Conservation (phyloP, 78 protist genomes). For the Dictyostelium purpureum region DNA sequence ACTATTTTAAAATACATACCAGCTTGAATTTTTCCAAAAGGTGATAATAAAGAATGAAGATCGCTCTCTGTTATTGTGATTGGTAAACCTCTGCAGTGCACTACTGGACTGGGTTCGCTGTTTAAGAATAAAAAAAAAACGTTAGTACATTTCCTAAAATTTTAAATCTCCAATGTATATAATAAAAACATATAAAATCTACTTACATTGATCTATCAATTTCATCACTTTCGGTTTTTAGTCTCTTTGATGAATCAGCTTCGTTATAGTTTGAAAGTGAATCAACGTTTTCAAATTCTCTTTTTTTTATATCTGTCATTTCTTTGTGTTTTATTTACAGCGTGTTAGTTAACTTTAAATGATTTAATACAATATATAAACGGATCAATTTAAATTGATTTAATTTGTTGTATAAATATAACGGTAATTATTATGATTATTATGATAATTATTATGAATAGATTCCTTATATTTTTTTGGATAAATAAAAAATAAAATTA, state of each 20-base stretch:
- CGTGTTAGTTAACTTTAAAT: too few relatives aligned
- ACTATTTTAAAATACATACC: slow-evolving; percentile 15
- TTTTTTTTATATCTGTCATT: not conserved
- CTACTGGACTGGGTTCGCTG: slow-evolving; percentile 50
- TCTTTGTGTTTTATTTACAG: not conserved
- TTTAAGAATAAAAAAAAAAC: not conserved
- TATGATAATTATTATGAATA: too few relatives aligned
- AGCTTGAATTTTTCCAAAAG: slow-evolving; percentile 48
- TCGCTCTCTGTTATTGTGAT: slow-evolving; percentile 6
- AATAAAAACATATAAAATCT: not conserved
- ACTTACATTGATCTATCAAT: not conserved
- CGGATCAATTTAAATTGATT: too few relatives aligned
- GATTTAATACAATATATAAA: too few relatives aligned
- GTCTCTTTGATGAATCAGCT: slow-evolving; percentile 17
- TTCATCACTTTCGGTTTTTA: slow-evolving; percentile 43
- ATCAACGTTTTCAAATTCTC: not conserved
- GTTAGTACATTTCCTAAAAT: not conserved
- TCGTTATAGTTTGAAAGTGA: slow-evolving; percentile 23
- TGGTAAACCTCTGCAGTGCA: slow-evolving; percentile 72
- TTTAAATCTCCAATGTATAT: not conserved
- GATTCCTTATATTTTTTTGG: too few relatives aligned
- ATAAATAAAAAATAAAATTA: too few relatives aligned
- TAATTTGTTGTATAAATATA: too few relatives aligned
- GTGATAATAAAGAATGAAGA: slow-evolving; percentile 1
- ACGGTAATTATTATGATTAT: too few relatives aligned